Evolutionary conservation across 176 grass and related monocot genomes (phyloP).

Genomic region (Stipa capillata): DNA sequence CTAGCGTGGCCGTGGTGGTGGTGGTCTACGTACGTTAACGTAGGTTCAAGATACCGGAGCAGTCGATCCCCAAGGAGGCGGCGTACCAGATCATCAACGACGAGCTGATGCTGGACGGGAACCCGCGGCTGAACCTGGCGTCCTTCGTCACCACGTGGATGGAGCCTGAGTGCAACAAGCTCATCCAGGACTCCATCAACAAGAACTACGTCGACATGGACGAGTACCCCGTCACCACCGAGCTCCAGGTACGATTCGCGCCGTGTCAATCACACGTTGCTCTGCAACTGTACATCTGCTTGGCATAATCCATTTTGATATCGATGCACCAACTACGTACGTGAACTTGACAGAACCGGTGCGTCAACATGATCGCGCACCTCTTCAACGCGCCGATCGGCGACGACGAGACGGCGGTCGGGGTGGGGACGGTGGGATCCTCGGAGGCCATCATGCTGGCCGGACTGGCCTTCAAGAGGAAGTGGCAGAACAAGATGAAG

Average conservation of each 20-base stretch:
- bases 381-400: conserved; percentile 66
- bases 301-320: no score
- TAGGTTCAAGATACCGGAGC: conserved; percentile 41
- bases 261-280: not conserved
- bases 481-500: conserved; percentile 67
- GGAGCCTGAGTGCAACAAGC: conserved; percentile 93
- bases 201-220: conserved; percentile 99
- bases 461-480: conserved; percentile 66
- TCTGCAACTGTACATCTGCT: not conserved
- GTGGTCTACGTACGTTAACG: not conserved
- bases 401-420: conserved; percentile 61
- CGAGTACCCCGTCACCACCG: conserved; percentile 97
- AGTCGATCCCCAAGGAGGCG: conserved; percentile 70
- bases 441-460: conserved; percentile 88
- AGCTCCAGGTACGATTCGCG: conserved; percentile 62
- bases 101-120: conserved; percentile 93
- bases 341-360: conserved; percentile 56
- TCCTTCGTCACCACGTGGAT: conserved; percentile 98
- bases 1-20: not conserved
- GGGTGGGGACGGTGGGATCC: conserved; percentile 62
- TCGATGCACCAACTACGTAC: no score
- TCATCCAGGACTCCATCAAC: conserved; percentile 64
- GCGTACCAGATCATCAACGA: conserved; percentile 96
- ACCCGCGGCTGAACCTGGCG: conserved; percentile 78
- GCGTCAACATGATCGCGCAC: conserved; percentile 74